Percentiles rank a stretch among this genome's conserved stretches.
phyloP scores from a whole-genome alignment of 768 basidiomycete species.

The Mrakia blollopis region DNA sequence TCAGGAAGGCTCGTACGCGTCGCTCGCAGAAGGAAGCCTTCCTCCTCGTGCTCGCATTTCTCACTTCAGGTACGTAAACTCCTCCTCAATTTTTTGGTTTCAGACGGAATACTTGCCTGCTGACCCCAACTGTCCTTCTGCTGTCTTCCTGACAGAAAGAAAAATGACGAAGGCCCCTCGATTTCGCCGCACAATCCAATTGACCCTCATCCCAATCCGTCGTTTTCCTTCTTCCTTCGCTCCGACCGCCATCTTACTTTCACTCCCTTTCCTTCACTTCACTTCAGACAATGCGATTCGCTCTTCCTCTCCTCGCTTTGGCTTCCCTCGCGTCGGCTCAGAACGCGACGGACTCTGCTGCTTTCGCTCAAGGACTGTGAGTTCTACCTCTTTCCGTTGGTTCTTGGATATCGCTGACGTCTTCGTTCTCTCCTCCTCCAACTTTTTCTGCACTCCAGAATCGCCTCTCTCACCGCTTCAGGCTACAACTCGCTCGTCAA shows the following conservation, averaged over 20 bases:
- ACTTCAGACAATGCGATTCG: neutral
- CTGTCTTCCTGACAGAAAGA: too few relatives aligned
- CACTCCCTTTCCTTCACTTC: neutral
- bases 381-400: neutral
- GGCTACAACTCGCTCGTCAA: slow-evolving; percentile 1
- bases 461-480: neutral
- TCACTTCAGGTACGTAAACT: too few relatives aligned
- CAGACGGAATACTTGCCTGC: too few relatives aligned
- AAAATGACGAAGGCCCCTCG: too few relatives aligned
- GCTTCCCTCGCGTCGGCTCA: neutral
- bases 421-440: neutral
- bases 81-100: too few relatives aligned
- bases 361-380: slow-evolving; percentile 10
- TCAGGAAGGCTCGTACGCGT: too few relatives aligned
- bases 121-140: too few relatives aligned
- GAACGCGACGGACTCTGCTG: neutral
- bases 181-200: too few relatives aligned
- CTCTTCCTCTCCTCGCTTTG: slow-evolving; percentile 17
- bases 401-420: neutral
- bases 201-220: too few relatives aligned
- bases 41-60: too few relatives aligned
- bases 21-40: too few relatives aligned
- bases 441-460: neutral
- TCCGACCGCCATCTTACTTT: neutral
- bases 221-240: neutral